Conservation (phyloP, 108 stramenopile genomes). For the Nannochloropsis gaditana region DNA sequence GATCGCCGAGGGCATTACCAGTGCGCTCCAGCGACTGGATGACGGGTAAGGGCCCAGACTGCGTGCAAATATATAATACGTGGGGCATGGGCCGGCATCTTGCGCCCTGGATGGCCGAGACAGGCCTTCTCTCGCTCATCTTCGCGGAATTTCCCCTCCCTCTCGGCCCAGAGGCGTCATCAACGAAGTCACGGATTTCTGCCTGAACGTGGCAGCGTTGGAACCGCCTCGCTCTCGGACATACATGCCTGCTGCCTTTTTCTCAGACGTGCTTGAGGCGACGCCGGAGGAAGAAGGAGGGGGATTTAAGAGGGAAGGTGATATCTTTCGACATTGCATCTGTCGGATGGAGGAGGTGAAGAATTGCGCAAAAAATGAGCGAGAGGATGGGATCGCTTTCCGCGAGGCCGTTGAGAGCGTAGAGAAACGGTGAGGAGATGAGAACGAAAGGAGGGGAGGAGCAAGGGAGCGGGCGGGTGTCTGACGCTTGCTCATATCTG, state of each 20-base stretch:
- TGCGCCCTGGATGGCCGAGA: too few species aligned
- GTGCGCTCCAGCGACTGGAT: background rate
- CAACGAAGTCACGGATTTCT: background rate
- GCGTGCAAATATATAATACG: too few species aligned
- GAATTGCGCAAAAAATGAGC: slow-evolving; percentile 5
- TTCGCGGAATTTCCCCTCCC: background rate
- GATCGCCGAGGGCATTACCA: background rate
- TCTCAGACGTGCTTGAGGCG: background rate
- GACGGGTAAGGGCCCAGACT: background rate
- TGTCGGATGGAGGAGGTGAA: background rate
- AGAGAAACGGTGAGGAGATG: background rate
- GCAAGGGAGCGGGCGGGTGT: background rate
- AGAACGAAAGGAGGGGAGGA: background rate
- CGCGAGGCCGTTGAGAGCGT: background rate
- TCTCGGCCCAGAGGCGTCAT: background rate
- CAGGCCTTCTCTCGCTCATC: background rate
- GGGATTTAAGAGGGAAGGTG: background rate
- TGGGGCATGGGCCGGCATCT: too few species aligned
- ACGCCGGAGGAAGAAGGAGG: background rate
- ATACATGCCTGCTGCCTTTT: background rate
- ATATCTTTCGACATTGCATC: background rate
- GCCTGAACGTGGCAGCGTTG: background rate
- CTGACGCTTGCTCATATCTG: background rate
- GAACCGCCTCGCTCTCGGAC: background rate
- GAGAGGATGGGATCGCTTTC: background rate